Conservation (phyloP, 345 rosid species). For the Eucalyptus cloeziana region DNA sequence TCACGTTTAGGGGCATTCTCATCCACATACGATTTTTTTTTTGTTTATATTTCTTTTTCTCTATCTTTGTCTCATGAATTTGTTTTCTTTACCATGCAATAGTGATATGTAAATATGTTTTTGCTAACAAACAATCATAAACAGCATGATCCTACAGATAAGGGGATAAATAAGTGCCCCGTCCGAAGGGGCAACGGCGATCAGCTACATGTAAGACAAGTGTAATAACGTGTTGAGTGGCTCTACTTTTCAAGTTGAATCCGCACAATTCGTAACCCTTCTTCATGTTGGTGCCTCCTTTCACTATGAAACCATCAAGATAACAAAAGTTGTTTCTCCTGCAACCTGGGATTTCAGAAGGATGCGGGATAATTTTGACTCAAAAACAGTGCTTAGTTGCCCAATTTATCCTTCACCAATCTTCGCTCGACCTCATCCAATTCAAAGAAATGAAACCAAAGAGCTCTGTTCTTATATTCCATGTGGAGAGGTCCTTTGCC, state of each 20-base stretch:
- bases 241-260: neutral
- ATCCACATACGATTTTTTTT: accelerated
- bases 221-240: neutral
- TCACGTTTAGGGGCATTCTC: no score
- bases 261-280: neutral
- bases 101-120: neutral
- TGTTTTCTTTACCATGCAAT: neutral
- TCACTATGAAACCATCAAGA: neutral
- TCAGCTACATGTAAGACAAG: neutral
- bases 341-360: neutral
- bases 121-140: neutral
- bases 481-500: neutral
- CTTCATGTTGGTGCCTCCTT: neutral
- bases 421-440: neutral
- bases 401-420: neutral
- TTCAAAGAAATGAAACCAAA: neutral
- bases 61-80: no score
- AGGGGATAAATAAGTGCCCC: neutral
- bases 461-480: neutral
- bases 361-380: neutral
- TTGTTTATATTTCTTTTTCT: no score
- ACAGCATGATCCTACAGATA: neutral
- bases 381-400: neutral
- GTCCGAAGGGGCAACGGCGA: neutral
- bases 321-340: neutral